Evolutionary conservation across 148 eudicot genomes (phyloP), one percentile per base, ranked within the genome.

Genomic region (Selenicereus undatus): DNA sequence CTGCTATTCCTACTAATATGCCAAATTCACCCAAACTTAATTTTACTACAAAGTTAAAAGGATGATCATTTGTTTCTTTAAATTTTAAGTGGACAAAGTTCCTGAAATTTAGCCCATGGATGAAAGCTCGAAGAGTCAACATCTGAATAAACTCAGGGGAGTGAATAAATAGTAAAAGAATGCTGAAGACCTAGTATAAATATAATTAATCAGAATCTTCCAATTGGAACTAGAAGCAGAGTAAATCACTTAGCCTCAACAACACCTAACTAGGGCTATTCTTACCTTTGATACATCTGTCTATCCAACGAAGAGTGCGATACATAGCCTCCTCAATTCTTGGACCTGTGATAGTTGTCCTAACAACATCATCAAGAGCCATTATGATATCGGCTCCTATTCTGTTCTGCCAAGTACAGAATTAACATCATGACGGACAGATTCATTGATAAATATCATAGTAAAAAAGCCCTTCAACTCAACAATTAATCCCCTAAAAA

Each of bases 291-390:
- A 94, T 94, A 79, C 98, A 94, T 84, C 97, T 89, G 85, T 94
- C 98, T 79, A 94, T 94, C 98, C 98, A 94, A 73, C 95, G 93
- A 80, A 94, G 89, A 74, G 98, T 94, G 42, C 93, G 94, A 85
- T 94, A 89, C 97, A 93, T 93, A 80, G 98, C 97, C 86, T 94
- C 98, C 85, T 94, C 93, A 82, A 94, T 89, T 74, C 98, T 88
- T 80, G 95, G 98, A 80, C 98, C 98, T 8, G 90, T 94, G 39
- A 87, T 91, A 64, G 97, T 92, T 75, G 97, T 92, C 83, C 50
- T 91, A 56, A 94, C 93, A 73, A 94, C 98, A 88, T 94, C 98
- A 76, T 94, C 98, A 42, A 94, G 94, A 71, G 97, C 98, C 98
- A 94, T 93, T 39, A 94, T 94, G 39, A 93, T 93, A 84, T 94